Base-by-base conservation (phyloP, 2,329 filamentous ascomycete genomes). In the Lachnellula arida region DNA sequence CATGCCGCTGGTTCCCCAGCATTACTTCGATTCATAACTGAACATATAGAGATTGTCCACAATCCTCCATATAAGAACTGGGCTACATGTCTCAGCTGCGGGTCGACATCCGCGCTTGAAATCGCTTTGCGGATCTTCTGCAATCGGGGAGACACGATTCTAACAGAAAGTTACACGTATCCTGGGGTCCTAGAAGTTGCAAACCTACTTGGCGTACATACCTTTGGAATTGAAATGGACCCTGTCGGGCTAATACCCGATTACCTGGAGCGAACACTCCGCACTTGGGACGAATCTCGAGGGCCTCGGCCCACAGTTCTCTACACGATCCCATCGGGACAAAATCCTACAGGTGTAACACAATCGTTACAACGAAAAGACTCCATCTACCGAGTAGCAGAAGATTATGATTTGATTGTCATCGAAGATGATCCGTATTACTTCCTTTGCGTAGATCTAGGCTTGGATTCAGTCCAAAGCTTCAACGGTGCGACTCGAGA, bases 21-120 rank as follows among this genome's bases (percentile, higher is more conserved):
- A 74, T 78, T 97, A 70, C 77, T 96, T 59, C 85, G 92, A 58
- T 97, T 88, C 75, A 78, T 96, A 54, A 94, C 91, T 0, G 92
- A 97, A 76, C 92, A 97, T 73, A 94, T 91, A 0, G 92, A 97
- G 74, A 82, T 97, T 54, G 84, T 95, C n/a, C 89, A 89, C 71
- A 78, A 82, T 58, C 91, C 91, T 14, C 89, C 88, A 0, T 96
- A 96, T 69, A 79, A 85, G n/a, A 91, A 97, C 74, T 97, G 92
- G 92, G 79, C 81, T 61, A 88, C 88, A 64, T 86, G 85, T 51
- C 78, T 96, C 77, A 91, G 85, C 2, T 81, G 91, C 42, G 92
- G 91, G 54, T 92, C 85, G 72, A 96, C 92, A 0, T 89, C 84
- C 22, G 86, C 88, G 0, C 81, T 94, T 62, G 92, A 97, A 67